These are phyloP conservation scores for Batrachochytrium dendrobatidis DNA, from an alignment of 371 early-diverging fungal species.

Conservation along the genomic window DNA sequence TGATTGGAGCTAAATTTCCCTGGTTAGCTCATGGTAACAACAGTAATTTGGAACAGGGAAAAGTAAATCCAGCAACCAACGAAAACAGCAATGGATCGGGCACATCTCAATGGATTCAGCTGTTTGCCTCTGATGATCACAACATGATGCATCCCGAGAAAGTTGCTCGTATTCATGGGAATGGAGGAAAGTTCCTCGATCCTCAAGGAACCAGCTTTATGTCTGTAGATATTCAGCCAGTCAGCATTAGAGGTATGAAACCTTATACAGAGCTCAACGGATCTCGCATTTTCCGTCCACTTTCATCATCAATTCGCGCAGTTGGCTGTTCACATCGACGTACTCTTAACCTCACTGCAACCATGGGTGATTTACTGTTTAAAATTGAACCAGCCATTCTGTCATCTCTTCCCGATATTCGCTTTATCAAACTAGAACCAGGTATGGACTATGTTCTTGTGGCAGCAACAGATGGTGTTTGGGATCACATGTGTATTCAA, in stretches of 20 bases:
- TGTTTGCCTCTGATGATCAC: slow-evolving; percentile 39
- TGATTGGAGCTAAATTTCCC: slow-evolving; percentile 23
- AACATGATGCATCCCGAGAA: slow-evolving; percentile 43
- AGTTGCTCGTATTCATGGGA: slow-evolving; percentile 27
- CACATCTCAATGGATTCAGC: slow-evolving; percentile 16
- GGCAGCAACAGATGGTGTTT: slow-evolving; percentile 56
- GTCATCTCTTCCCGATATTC: slow-evolving; percentile 33
- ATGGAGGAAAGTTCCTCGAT: slow-evolving; percentile 38
- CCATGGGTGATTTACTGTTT: slow-evolving; percentile 48
- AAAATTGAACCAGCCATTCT: slow-evolving; percentile 45
- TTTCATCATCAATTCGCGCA: slow-evolving; percentile 22
- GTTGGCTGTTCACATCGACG: slow-evolving; percentile 40
- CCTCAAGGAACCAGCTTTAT: slow-evolving; percentile 18
- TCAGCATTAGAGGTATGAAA: slow-evolving; percentile 9
- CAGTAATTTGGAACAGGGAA: not conserved
- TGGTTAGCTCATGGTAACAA: not conserved
- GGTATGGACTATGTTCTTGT: slow-evolving; percentile 42
- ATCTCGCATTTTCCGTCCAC: slow-evolving; percentile 39
- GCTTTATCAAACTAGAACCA: slow-evolving; percentile 26
- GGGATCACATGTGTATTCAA: slow-evolving; percentile 45
- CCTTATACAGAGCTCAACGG: slow-evolving; percentile 34
- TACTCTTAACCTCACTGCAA: slow-evolving; percentile 45
- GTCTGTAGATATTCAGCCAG: slow-evolving; percentile 16
- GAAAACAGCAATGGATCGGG: not conserved
- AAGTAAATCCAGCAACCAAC: not conserved